Percentiles rank a stretch among this genome's conserved stretches.
phyloP scores from a whole-genome alignment of 208 protist species.

The Acanthamoeba divionensis region DNA sequence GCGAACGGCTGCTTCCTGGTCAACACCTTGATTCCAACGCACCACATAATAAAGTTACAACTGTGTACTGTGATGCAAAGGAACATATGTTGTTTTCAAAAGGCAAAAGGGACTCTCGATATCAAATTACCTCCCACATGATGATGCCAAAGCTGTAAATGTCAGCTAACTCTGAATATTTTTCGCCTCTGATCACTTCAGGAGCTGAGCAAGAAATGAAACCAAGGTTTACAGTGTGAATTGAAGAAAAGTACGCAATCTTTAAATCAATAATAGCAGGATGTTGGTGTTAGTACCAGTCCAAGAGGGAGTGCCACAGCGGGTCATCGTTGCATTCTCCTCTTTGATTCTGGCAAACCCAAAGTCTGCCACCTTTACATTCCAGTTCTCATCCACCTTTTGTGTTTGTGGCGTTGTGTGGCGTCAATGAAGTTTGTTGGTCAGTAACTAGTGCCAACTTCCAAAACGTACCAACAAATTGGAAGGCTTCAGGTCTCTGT shows the following conservation, averaged over 20 bases:
- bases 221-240: no score
- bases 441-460: no score
- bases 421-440: no score
- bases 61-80: no score
- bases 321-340: slow-evolving; percentile 12
- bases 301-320: slow-evolving; percentile 9
- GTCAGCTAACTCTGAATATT: background rate
- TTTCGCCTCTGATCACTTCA: background rate
- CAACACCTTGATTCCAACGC: no score
- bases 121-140: background rate
- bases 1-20: slow-evolving; percentile 19
- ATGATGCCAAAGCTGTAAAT: slow-evolving; percentile 1
- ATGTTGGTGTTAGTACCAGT: background rate
- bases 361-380: slow-evolving; percentile 9
- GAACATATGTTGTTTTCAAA: no score
- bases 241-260: no score
- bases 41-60: no score
- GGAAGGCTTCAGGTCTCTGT: background rate
- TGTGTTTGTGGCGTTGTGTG: no score
- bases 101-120: no score
- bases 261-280: no score
- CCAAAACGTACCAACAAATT: slow-evolving; percentile 24
- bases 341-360: background rate
- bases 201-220: background rate
- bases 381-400: slow-evolving; percentile 26